Evolutionary conservation across 2,329 filamentous ascomycete species (phyloP).

Genomic region (Colletotrichum zoysiae): DNA sequence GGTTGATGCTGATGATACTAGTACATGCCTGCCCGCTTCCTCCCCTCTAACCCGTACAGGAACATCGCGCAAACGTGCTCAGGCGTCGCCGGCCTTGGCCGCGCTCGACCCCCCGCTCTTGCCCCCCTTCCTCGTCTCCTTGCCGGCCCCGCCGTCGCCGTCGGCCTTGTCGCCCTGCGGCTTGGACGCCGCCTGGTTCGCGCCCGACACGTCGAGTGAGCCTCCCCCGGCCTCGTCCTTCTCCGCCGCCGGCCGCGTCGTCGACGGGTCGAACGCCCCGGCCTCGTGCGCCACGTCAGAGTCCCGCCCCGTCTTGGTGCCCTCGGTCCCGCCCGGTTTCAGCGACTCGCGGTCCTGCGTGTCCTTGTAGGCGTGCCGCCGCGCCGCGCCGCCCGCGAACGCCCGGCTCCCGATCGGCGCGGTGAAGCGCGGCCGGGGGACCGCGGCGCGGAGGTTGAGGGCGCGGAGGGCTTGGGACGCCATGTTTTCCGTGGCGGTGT

Average conservation of each 20-base stretch:
- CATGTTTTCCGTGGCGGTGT: conserved; percentile 33
- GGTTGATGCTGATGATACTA: conserved; percentile 14
- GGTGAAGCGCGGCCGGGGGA: neutral
- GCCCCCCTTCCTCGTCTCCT: conserved; percentile 52
- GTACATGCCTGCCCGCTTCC: neutral
- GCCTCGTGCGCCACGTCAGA: conserved; percentile 65
- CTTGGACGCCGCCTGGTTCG: conserved; percentile 59
- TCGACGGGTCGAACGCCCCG: conserved; percentile 76
- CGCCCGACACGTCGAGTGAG: conserved; percentile 58
- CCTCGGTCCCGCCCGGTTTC: conserved; percentile 74
- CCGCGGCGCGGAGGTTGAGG: conserved; percentile 17
- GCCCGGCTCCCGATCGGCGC: conserved; percentile 44
- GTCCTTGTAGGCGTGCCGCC: conserved; percentile 60
- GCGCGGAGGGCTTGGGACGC: conserved; percentile 26
- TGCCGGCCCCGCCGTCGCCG: conserved; percentile 49
- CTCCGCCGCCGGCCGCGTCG: conserved; percentile 75
- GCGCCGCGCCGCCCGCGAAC: conserved; percentile 50
- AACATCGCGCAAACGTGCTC: neutral
- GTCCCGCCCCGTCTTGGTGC: conserved; percentile 76
- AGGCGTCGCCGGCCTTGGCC: conserved; percentile 48
- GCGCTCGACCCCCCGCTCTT: conserved; percentile 49
- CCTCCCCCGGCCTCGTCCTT: conserved; percentile 52
- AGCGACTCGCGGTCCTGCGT: conserved; percentile 72
- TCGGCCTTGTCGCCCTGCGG: conserved; percentile 53
- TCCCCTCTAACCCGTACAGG: neutral